Percentiles rank a stretch among this genome's conserved stretches.
These are phyloP conservation scores for Candida succiphila DNA, from an alignment of 805 yeast species.

Conservation along the genomic window DNA sequence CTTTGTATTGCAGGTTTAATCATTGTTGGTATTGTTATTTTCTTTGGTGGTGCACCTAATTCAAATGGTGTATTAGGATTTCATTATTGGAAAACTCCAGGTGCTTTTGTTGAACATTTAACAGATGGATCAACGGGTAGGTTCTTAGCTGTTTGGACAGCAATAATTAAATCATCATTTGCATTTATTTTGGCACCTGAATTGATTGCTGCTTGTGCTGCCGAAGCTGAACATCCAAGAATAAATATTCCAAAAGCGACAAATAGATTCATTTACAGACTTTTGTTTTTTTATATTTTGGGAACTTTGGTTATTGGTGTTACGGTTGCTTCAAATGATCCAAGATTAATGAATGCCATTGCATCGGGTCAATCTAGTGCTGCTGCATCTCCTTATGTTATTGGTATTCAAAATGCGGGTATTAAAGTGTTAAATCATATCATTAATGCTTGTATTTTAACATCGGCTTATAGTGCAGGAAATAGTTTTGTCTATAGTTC, in stretches of 20 bases:
- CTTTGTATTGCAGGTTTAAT: slow-evolving; percentile 55
- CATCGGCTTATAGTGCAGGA: slow-evolving; percentile 61
- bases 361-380: slow-evolving; percentile 50
- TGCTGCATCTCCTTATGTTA: slow-evolving; percentile 66
- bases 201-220: slow-evolving; percentile 40
- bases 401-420: slow-evolving; percentile 56
- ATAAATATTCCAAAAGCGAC: slow-evolving; percentile 48
- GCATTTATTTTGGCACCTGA: slow-evolving; percentile 56
- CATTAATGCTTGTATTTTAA: slow-evolving; percentile 61
- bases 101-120: slow-evolving; percentile 46
- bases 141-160: slow-evolving; percentile 61
- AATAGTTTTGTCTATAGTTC: slow-evolving; percentile 61
- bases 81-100: slow-evolving; percentile 75
- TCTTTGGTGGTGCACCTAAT: slow-evolving; percentile 71
- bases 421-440: slow-evolving; percentile 57
- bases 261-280: slow-evolving; percentile 42
- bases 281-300: slow-evolving; percentile 42
- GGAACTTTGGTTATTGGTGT: slow-evolving; percentile 45
- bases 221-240: slow-evolving; percentile 45
- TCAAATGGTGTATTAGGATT: slow-evolving; percentile 62
- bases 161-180: slow-evolving; percentile 67
- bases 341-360: slow-evolving; percentile 28
- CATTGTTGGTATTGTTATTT: slow-evolving; percentile 43
- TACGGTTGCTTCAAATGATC: slow-evolving; percentile 40
- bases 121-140: slow-evolving; percentile 43